Evolutionary conservation across 1,139 yeast species (phyloP).

Genomic region (Saccharomyces hybrid): DNA sequence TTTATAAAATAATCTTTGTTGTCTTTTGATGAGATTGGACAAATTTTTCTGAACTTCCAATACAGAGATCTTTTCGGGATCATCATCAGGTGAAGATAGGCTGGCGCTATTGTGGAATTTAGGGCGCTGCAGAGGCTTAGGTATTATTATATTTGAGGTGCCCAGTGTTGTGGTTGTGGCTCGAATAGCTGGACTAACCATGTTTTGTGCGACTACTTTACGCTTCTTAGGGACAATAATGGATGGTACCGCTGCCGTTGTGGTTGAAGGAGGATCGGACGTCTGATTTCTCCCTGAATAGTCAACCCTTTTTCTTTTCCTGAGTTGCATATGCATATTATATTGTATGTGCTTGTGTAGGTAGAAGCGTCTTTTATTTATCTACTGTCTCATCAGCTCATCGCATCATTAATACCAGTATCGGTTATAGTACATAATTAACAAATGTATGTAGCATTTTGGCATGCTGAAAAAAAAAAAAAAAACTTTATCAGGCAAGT

Average conservation of each 20-base stretch:
- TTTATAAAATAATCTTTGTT: conserved; percentile 14
- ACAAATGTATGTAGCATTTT: neutral
- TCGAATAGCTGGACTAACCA: neutral
- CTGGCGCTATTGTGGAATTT: neutral
- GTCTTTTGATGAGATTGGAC: conserved; percentile 11
- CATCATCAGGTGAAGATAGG: conserved; percentile 1
- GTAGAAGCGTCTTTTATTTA: neutral
- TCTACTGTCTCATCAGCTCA: neutral
- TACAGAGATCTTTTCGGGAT: conserved; percentile 3
- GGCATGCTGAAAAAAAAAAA: neutral
- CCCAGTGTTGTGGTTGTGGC: neutral
- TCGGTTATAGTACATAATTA: neutral
- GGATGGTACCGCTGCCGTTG: neutral
- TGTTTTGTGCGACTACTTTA: neutral
- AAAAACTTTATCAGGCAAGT: neutral
- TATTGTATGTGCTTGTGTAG: neutral
- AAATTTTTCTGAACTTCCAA: conserved; percentile 6
- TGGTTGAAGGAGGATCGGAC: neutral
- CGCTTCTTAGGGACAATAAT: neutral
- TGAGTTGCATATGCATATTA: conserved; percentile 10
- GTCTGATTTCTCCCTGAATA: conserved; percentile 2
- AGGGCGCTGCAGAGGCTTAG: neutral
- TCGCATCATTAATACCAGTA: conserved; percentile 1
- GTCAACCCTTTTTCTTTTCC: conserved; percentile 17
- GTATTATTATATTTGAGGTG: neutral